Evolutionary conservation across 1,139 yeast species (phyloP).

Genomic region (Geotrichum restrictum): DNA sequence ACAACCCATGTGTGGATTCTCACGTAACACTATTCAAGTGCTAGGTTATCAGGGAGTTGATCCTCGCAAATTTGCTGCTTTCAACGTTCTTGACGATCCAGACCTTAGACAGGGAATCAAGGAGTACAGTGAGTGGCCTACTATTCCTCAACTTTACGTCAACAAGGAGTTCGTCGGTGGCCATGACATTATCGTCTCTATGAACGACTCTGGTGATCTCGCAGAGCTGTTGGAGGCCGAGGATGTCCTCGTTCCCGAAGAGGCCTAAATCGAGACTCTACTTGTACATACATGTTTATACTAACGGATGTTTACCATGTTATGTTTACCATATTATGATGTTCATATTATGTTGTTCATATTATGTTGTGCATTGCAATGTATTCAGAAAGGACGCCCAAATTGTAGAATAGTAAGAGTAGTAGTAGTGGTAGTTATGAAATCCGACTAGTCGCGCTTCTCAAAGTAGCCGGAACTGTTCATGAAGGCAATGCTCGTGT

Average conservation of each 20-base stretch:
- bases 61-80: slow-evolving; percentile 93
- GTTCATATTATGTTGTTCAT: background rate
- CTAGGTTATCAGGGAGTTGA: slow-evolving; percentile 97
- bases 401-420: background rate
- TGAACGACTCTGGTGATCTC: slow-evolving; percentile 91
- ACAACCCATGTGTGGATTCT: slow-evolving; percentile 96
- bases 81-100: slow-evolving; percentile 89
- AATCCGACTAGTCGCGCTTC: slow-evolving; percentile 25
- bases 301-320: background rate
- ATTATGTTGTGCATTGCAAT: background rate
- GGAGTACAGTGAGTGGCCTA: slow-evolving; percentile 94
- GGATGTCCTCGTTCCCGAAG: slow-evolving; percentile 76
- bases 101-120: slow-evolving; percentile 91
- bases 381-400: background rate
- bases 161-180: slow-evolving; percentile 90
- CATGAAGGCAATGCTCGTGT: slow-evolving; percentile 66
- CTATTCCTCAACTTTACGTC: slow-evolving; percentile 62
- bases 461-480: slow-evolving; percentile 71
- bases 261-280: slow-evolving; percentile 27
- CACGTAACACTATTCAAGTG: slow-evolving; percentile 88
- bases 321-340: background rate
- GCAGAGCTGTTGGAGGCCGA: slow-evolving; percentile 77
- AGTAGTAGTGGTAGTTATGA: background rate
- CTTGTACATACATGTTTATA: slow-evolving; percentile 2
- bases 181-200: slow-evolving; percentile 86